A percentile compares a stretch with the other conserved stretches of the same genome.
Evolutionary conservation across 2,329 filamentous ascomycete species (phyloP).

Genomic region (Gliomastix tumulicola): DNA sequence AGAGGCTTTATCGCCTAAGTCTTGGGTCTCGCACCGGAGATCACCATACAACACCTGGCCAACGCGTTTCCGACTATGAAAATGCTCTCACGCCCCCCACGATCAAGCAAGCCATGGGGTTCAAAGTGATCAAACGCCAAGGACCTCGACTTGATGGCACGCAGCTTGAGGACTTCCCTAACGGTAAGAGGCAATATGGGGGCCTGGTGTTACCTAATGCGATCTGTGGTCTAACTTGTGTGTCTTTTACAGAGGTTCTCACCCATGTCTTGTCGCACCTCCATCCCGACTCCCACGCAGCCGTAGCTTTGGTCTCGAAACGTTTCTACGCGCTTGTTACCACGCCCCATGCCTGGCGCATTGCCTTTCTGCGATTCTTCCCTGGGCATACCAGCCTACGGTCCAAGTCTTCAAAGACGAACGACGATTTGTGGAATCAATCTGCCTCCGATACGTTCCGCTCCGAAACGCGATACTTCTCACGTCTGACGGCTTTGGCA

Average conservation of each 20-base stretch:
- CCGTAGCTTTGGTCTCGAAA: conserved; percentile 78
- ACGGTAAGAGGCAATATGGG: conserved; percentile 54
- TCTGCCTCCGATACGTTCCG: conserved; percentile 48
- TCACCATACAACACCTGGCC: conserved; percentile 30
- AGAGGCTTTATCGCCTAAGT: conserved; percentile 47
- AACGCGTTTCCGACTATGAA: conserved; percentile 55
- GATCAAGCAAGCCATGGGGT: conserved; percentile 41
- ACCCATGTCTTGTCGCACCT: conserved; percentile 89
- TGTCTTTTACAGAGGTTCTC: conserved; percentile 76
- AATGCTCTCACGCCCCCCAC: conserved; percentile 44
- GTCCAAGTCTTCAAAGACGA: conserved; percentile 22
- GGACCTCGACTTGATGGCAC: conserved; percentile 28
- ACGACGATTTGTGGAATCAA: conserved; percentile 30
- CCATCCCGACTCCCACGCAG: conserved; percentile 73
- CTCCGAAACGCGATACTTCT: conserved; percentile 72
- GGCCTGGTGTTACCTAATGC: not conserved
- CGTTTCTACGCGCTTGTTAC: conserved; percentile 84
- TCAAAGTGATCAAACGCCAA: conserved; percentile 47
- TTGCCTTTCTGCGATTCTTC: conserved; percentile 87
- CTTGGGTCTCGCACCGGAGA: conserved; percentile 17
- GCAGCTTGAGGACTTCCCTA: conserved; percentile 60
- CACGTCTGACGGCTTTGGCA: conserved; percentile 73
- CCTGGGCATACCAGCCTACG: conserved; percentile 54
- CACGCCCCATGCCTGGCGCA: conserved; percentile 87
- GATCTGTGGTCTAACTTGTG: too few relatives aligned